Evolutionary conservation across 2,329 filamentous ascomycete genomes (phyloP).

Genomic region (Pseudofabraea citricarpa): DNA sequence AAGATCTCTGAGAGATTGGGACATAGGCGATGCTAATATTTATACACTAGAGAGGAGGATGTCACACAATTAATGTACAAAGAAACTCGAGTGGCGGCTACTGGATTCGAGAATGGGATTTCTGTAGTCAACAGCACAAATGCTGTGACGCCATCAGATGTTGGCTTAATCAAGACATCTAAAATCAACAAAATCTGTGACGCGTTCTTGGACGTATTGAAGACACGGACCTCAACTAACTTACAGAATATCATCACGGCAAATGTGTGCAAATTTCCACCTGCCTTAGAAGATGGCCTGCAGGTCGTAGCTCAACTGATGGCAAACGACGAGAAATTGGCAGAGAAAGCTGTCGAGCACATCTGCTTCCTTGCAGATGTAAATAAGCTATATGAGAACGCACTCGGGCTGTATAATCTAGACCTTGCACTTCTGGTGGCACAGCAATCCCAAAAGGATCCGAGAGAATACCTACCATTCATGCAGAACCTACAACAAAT

Average conservation of each 20-base stretch:
- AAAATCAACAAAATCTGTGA: constrained; percentile 92
- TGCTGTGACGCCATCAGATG: constrained; percentile 9
- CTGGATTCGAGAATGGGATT: constrained; percentile 23
- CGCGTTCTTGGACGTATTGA: constrained; percentile 68
- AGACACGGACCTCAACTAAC: constrained; percentile 55
- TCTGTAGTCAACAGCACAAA: constrained; percentile 14
- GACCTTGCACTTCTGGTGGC: constrained; percentile 86
- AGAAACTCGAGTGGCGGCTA: constrained; percentile 64
- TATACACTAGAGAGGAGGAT: constrained; percentile 68
- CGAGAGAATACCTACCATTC: constrained; percentile 91
- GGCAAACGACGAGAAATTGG: constrained; percentile 61
- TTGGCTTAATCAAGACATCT: constrained; percentile 22
- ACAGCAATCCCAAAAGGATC: constrained; percentile 93
- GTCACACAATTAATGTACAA: constrained; percentile 92
- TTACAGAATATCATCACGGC: constrained; percentile 92
- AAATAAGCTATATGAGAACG: constrained; percentile 85
- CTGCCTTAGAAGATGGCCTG: constrained; percentile 83
- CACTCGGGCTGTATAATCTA: constrained; percentile 85
- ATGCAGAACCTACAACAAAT: constrained; percentile 81
- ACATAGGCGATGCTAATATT: constrained; percentile 20
- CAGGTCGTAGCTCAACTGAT: constrained; percentile 71
- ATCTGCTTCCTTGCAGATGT: constrained; percentile 97
- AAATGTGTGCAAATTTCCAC: constrained; percentile 88
- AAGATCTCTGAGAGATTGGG: constrained; percentile 23
- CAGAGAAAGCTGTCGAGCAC: constrained; percentile 88